Conservation (phyloP, 768 basidiomycete genomes). For the Tylopilus felleus region DNA sequence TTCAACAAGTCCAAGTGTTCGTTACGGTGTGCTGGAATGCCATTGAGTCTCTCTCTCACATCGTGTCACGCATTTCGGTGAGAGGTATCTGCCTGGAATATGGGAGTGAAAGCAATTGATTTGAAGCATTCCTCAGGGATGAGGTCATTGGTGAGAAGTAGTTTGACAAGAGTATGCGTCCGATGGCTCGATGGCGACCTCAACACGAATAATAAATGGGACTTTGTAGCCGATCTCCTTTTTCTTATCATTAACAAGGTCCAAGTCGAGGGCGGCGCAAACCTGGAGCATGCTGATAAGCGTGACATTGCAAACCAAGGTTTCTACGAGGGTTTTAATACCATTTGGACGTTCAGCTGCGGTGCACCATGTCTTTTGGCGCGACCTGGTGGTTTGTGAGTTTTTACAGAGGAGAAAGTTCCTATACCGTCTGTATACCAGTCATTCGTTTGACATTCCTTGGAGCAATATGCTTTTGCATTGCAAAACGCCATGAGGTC, state of each 20-base stretch:
- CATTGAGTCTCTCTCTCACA: constrained; percentile 3
- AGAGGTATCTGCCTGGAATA: constrained; percentile 11
- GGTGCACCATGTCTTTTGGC: constrained; percentile 12
- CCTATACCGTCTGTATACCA: constrained; percentile 3
- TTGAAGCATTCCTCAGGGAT: constrained; percentile 10
- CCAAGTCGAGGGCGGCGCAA: constrained; percentile 14
- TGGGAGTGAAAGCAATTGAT: constrained; percentile 13
- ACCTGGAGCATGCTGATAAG: constrained; percentile 6
- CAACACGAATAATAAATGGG: constrained; percentile 15
- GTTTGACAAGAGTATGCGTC: not conserved
- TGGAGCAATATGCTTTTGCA: constrained; percentile 22
- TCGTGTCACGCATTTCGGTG: not conserved
- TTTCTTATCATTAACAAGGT: constrained; percentile 5
- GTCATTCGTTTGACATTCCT: constrained; percentile 20
- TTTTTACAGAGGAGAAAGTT: too few species aligned
- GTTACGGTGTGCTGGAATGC: not conserved
- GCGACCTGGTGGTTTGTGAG: constrained; percentile 2
- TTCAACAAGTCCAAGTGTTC: constrained; percentile 12
- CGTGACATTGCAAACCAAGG: constrained; percentile 3
- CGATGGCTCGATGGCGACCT: constrained; percentile 15
- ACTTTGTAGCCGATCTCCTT: constrained; percentile 11
- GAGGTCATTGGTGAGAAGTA: constrained; percentile 9
- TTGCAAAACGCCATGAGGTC: not conserved
- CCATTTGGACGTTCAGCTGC: constrained; percentile 14
- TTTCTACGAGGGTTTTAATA: constrained; percentile 12